phyloP scores from a whole-genome alignment of 2,329 filamentous ascomycete species.

The Talaromyces albobiverticillius region DNA sequence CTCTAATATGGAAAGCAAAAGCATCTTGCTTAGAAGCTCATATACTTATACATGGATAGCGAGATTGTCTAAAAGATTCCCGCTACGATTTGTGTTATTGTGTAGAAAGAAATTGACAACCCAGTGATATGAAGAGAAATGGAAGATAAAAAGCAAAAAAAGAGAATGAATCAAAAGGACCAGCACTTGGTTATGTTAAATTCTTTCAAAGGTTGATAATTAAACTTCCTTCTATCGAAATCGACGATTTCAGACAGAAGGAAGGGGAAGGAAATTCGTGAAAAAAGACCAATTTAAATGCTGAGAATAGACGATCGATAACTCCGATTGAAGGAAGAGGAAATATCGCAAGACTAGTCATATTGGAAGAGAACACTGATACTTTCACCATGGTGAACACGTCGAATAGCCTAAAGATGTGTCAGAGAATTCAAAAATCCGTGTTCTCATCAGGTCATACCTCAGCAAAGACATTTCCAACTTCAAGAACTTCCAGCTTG shows the following conservation, averaged over 20 bases:
- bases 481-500: constrained; percentile 88
- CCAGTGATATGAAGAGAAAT: background rate
- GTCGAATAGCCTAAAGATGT: constrained; percentile 68
- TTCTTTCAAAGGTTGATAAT: background rate
- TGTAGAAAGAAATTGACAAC: background rate
- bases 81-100: background rate
- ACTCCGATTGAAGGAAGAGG: background rate
- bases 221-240: background rate
- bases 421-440: constrained; percentile 27
- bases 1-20: constrained; percentile 1
- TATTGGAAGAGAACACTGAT: constrained; percentile 94
- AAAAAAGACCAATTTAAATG: background rate
- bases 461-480: constrained; percentile 87
- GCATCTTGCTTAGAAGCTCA: constrained; percentile 13
- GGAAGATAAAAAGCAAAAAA: background rate
- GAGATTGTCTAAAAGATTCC: constrained; percentile 12
- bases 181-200: constrained; percentile 17
- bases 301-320: background rate
- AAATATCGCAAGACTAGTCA: constrained; percentile 48
- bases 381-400: constrained; percentile 95
- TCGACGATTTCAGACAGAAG: background rate
- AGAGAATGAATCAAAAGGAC: constrained; percentile 15
- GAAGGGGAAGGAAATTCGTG: background rate
- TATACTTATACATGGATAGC: constrained; percentile 25
- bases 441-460: constrained; percentile 41